A percentile compares a stretch with the other conserved stretches of the same genome.
These are phyloP conservation scores for Globisporangium splendens DNA, from an alignment of 352 stramenopile species.

Conservation along the genomic window DNA sequence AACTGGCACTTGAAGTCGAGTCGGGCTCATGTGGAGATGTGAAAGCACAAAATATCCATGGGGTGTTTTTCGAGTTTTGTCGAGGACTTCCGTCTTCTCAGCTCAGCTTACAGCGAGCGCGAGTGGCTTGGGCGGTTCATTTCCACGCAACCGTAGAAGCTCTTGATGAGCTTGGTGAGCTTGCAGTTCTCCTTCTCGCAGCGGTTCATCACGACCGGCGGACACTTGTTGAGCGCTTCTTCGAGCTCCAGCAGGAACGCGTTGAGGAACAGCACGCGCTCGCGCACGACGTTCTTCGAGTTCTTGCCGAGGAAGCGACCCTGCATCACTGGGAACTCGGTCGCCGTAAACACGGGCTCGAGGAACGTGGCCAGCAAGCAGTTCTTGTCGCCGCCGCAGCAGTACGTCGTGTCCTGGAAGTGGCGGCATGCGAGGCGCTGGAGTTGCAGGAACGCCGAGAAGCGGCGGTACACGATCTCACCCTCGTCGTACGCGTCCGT, in stretches of 20 bases:
- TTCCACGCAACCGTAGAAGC: conserved; percentile 74
- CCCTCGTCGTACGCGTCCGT: conserved; percentile 48
- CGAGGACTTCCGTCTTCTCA: not conserved
- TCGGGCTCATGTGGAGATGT: not conserved
- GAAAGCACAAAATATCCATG: conserved; percentile 3
- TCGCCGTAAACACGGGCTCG: conserved; percentile 60
- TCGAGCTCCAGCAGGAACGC: conserved; percentile 77
- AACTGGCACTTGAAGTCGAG: conserved; percentile 3
- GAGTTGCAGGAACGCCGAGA: conserved; percentile 83
- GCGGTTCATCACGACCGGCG: conserved; percentile 60
- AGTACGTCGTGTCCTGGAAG: conserved; percentile 57
- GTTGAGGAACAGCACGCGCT: conserved; percentile 78
- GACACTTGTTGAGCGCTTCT: conserved; percentile 74
- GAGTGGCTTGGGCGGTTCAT: conserved; percentile 36
- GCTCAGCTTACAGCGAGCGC: conserved; percentile 39
- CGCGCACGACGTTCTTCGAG: conserved; percentile 70
- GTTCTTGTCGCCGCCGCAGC: conserved; percentile 60
- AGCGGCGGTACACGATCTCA: conserved; percentile 78
- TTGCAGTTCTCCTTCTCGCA: conserved; percentile 83
- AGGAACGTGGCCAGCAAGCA: conserved; percentile 72
- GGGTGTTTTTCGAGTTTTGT: not conserved
- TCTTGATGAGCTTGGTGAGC: conserved; percentile 83
- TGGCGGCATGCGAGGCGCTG: conserved; percentile 68
- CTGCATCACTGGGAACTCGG: conserved; percentile 74
- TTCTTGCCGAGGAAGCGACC: conserved; percentile 77